Base-by-base conservation (phyloP, 176 grass and related monocot species). In the Zoysia pacifica region DNA sequence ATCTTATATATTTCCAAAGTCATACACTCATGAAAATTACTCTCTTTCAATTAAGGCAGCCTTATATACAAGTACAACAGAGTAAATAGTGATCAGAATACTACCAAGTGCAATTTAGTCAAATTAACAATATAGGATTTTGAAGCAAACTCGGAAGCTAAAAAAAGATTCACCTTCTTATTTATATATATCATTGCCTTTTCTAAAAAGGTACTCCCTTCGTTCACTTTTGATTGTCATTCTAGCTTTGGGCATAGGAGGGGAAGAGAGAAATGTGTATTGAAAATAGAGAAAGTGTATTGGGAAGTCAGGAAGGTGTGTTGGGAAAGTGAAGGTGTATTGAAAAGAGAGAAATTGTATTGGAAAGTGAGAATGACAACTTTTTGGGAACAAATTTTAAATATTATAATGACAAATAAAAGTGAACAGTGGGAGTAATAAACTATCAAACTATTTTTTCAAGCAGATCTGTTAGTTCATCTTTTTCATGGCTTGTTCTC, bases 141-240 rank as follows among this genome's bases (percentile, higher is more conserved):
- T 66, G 48, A 47, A 83, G 58, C 11, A 18, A 80, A 63, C n/a
- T 69, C 35, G 3, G 53, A 74, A 69, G 70, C 2, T 69, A 49
- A 68, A 80, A 80, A 56, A 18, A 14, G 28, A 39, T 66, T 46
- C 16, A 11, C 43, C 5, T 80, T 41, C 16, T 67, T 67, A 12
- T 67, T 82, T 55, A 42, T 41, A 15, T 72, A 40, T 54, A 67
- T 70, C 15, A 54, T 6, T 47, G 41, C 2, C 7, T 70, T 44
- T 5, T 28, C 65, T n/a, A 9, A 70, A 67, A 54, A 48, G 28
- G 28, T 28, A 28, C 28, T 0, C 28, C 28, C 28, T 28, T 28
- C 28, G 28, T 28, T 28, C 28, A 28, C 28, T 28, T 28, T 28
- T 28, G 28, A 28, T 28, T 28, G 28, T 28, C 28, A 28, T 28